phyloP scores from a whole-genome alignment of 116 monocot species.

The Papilionanthe hybrid region DNA sequence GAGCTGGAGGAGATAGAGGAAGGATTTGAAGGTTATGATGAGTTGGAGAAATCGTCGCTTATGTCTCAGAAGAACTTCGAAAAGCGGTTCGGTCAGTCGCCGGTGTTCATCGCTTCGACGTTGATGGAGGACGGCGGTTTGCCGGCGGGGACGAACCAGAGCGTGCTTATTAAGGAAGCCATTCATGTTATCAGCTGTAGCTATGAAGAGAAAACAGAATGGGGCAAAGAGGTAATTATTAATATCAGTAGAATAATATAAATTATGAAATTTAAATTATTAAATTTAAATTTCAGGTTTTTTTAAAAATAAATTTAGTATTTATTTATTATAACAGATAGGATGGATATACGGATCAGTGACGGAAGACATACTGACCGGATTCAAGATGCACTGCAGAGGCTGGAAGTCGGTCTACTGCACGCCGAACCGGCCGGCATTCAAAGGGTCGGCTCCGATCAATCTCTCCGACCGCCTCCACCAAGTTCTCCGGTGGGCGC shows the following conservation, averaged over 20 bases:
- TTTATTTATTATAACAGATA: slow-evolving; percentile 35
- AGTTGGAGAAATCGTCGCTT: slow-evolving; percentile 74
- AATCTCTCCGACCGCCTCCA: slow-evolving; percentile 84
- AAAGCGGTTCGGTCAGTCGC: slow-evolving; percentile 89
- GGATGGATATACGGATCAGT: slow-evolving; percentile 96
- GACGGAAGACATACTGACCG: slow-evolving; percentile 83
- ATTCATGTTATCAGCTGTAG: slow-evolving; percentile 91
- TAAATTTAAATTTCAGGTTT: no score
- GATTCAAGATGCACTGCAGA: slow-evolving; percentile 95
- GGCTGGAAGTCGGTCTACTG: slow-evolving; percentile 95
- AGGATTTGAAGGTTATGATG: slow-evolving; percentile 84
- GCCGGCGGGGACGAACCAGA: slow-evolving; percentile 40
- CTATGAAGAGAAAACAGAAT: slow-evolving; percentile 92
- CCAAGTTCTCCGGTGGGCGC: slow-evolving; percentile 88
- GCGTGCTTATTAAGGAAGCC: slow-evolving; percentile 70
- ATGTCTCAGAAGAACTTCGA: slow-evolving; percentile 98
- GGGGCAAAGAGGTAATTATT: slow-evolving; percentile 83
- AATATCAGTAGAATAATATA: neutral
- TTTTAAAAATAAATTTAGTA: no score
- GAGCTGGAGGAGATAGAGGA: slow-evolving; percentile 89
- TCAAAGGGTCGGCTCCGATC: slow-evolving; percentile 93
- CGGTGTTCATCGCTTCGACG: slow-evolving; percentile 87
- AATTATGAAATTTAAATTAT: neutral
- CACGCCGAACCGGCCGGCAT: slow-evolving; percentile 57
- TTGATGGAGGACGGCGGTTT: slow-evolving; percentile 81